phyloP scores from a whole-genome alignment of 2,329 filamentous ascomycete genomes.

The Periglandula ipomoeae region DNA sequence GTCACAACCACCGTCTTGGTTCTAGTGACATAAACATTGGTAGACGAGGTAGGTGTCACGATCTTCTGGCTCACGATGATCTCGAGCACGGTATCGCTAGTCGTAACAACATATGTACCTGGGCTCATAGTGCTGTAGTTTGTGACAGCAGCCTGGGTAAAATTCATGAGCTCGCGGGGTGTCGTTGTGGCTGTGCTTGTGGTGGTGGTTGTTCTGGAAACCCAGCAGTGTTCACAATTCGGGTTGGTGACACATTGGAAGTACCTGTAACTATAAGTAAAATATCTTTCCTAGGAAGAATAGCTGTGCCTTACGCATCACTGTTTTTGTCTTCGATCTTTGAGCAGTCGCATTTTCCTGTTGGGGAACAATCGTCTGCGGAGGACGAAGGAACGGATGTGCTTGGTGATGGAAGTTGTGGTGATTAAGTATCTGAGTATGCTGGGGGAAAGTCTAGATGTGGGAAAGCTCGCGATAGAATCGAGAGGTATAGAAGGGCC shows the following conservation, averaged over 20 bases:
- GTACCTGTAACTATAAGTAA: slow-evolving; percentile 14
- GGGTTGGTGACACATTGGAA: slow-evolving; percentile 26
- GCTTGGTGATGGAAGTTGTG: too few species aligned
- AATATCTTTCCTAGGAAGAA: too few species aligned
- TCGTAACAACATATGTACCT: slow-evolving; percentile 4
- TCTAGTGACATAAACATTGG: slow-evolving; percentile 1
- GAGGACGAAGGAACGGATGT: not conserved
- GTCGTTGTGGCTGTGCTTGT: too few species aligned
- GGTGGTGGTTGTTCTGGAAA: not conserved
- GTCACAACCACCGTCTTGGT: slow-evolving; percentile 5
- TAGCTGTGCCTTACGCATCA: slow-evolving; percentile 17
- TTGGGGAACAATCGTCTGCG: slow-evolving; percentile 11
- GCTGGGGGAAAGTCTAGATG: not conserved
- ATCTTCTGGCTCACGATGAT: slow-evolving; percentile 4
- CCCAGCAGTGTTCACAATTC: slow-evolving; percentile 18
- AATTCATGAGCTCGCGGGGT: not conserved
- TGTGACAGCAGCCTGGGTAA: not conserved
- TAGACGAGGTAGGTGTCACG: not conserved
- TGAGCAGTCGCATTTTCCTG: slow-evolving; percentile 20
- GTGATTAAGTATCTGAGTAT: not conserved
- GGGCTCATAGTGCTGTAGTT: slow-evolving; percentile 1
- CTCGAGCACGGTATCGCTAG: slow-evolving; percentile 1
- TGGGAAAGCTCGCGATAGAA: not conserved
- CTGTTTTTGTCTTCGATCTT: slow-evolving; percentile 18
- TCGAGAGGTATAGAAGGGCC: not conserved